These are phyloP conservation scores for Annulohypoxylon bovei DNA, from an alignment of 495 filamentous ascomycete species.

Conservation along the genomic window DNA sequence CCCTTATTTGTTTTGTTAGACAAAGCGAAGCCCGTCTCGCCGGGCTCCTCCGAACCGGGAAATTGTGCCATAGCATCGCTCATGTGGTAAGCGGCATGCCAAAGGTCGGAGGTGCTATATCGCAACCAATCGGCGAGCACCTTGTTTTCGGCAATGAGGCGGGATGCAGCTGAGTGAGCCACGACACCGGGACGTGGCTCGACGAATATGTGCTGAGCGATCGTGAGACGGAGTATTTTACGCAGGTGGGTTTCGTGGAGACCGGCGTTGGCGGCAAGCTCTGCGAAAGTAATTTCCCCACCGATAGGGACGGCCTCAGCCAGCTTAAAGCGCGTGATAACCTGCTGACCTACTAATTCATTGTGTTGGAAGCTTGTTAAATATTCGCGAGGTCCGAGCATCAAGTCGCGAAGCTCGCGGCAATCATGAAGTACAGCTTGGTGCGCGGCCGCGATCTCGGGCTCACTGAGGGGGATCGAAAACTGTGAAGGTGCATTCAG, in stretches of 20 bases:
- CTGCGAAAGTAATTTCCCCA: conserved; percentile 45
- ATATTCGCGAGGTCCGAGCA: not conserved
- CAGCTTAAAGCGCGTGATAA: conserved; percentile 51
- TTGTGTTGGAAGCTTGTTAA: conserved; percentile 20
- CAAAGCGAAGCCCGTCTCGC: conserved; percentile 52
- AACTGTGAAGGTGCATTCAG: not conserved
- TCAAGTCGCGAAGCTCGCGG: not conserved
- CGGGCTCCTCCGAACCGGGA: conserved; percentile 44
- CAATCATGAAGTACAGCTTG: not conserved
- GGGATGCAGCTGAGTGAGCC: conserved; percentile 47
- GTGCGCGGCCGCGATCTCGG: not conserved
- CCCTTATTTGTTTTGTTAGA: conserved; percentile 46
- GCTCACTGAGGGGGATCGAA: not conserved
- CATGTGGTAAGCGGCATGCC: conserved; percentile 26
- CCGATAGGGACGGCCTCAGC: conserved; percentile 47
- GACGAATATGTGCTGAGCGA: conserved; percentile 57
- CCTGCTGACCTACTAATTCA: conserved; percentile 43
- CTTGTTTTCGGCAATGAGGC: conserved; percentile 46
- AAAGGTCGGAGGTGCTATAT: conserved; percentile 39
- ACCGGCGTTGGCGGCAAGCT: conserved; percentile 44
- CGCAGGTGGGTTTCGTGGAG: conserved; percentile 43
- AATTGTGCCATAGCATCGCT: conserved; percentile 40
- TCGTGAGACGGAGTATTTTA: conserved; percentile 58
- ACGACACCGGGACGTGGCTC: conserved; percentile 46
- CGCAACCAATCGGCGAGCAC: conserved; percentile 49